Evolutionary conservation across 768 basidiomycete species (phyloP).

Genomic region (Russula griseocarnosa): DNA sequence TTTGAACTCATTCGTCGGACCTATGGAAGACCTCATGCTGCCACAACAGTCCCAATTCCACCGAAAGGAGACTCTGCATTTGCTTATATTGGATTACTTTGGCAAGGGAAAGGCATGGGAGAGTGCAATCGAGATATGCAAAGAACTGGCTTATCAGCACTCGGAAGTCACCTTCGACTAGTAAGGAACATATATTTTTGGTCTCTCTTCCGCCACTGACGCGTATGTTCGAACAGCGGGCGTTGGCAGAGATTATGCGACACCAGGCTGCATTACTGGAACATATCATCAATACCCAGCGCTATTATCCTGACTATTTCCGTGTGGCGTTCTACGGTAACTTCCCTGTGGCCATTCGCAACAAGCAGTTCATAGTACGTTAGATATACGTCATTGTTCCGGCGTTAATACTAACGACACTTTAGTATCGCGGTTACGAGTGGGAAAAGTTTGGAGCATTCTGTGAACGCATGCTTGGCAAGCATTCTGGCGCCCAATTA

Average conservation of each 20-base stretch:
- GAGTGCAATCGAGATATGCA: conserved; percentile 87
- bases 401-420: conserved; percentile 8
- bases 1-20: conserved; percentile 69
- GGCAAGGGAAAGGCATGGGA: conserved; percentile 99
- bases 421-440: conserved; percentile 86
- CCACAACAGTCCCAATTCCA: conserved; percentile 93
- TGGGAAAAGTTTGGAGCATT: conserved; percentile 91
- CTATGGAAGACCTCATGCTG: conserved; percentile 85
- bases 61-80: conserved; percentile 87
- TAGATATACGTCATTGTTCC: neutral
- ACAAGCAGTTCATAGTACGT: conserved; percentile 86
- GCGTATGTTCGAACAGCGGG: conserved; percentile 42
- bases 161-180: conserved; percentile 88
- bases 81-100: conserved; percentile 90
- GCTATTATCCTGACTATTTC: conserved; percentile 91
- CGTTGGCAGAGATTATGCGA: conserved; percentile 77
- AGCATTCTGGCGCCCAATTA: conserved; percentile 80
- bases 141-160: conserved; percentile 86
- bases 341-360: conserved; percentile 78
- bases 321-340: conserved; percentile 90
- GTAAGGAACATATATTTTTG: conserved; percentile 41
- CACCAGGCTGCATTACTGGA: conserved; percentile 87
- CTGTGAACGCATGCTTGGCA: conserved; percentile 88
- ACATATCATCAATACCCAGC: conserved; percentile 76
- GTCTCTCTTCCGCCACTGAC: conserved; percentile 14